Evolutionary conservation across 2,329 filamentous ascomycete genomes (phyloP).

Genomic region (Tolypocladium tundrense): DNA sequence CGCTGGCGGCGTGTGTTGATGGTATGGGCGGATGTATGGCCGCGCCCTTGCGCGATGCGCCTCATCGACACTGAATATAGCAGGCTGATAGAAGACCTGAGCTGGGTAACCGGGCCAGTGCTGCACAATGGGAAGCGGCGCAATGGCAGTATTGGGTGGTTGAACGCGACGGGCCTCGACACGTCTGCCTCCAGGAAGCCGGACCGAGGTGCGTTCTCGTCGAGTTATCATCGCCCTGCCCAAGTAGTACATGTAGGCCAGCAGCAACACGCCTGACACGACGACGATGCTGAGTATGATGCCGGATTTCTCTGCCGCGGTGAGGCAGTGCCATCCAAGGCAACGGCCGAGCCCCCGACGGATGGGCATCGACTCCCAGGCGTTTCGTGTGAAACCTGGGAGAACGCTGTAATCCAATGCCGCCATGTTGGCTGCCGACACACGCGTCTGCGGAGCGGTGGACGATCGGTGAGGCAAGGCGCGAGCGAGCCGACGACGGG

Average conservation of each 20-base stretch:
- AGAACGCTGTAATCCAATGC: not conserved
- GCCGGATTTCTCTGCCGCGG: conserved; percentile 23
- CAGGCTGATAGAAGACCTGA: conserved; percentile 1
- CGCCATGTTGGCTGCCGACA: not conserved
- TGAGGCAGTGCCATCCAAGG: conserved; percentile 29
- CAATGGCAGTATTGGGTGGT: not conserved
- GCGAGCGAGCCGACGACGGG: not conserved
- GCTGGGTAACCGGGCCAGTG: not conserved
- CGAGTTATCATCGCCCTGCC: conserved; percentile 11
- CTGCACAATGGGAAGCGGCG: conserved; percentile 1
- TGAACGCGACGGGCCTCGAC: not conserved
- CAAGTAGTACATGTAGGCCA: conserved; percentile 24
- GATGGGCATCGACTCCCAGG: not conserved
- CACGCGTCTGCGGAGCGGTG: not conserved
- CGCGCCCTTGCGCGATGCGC: not conserved
- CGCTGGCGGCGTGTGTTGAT: not conserved
- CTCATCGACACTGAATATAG: not conserved
- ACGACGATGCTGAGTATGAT: conserved; percentile 26
- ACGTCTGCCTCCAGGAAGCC: conserved; percentile 7
- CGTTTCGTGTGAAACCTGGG: not conserved
- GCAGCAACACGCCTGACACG: conserved; percentile 14
- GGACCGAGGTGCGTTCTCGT: not conserved
- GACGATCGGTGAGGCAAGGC: not conserved
- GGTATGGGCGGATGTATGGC: not conserved
- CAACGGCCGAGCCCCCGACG: conserved; percentile 10